Percentiles rank a stretch among this genome's conserved stretches.
These are phyloP conservation scores for Penicillium coprophilum DNA, from an alignment of 495 filamentous ascomycete species.

Conservation along the genomic window DNA sequence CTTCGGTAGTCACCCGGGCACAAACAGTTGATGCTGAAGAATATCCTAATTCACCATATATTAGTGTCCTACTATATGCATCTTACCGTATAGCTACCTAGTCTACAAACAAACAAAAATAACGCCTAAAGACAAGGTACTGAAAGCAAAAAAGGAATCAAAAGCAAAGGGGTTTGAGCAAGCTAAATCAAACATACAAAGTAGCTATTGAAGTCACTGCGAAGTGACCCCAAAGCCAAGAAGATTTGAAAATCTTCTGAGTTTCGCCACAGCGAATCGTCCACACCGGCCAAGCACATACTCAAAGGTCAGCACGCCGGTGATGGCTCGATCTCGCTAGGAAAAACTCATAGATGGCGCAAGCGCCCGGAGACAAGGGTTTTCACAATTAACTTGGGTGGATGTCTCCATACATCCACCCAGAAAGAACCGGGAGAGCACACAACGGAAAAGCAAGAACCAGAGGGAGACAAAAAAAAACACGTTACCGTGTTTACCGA, in stretches of 20 bases:
- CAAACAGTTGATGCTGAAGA: not conserved
- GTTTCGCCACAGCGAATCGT: not conserved
- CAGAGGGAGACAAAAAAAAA: not conserved
- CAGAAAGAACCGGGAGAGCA: not conserved
- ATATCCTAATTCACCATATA: not conserved
- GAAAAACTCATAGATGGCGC: not conserved
- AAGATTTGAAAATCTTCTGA: not conserved
- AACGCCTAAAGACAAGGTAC: not conserved
- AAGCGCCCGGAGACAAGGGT: not conserved
- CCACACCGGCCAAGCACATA: constrained; percentile 1
- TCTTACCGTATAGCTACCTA: constrained; percentile 1
- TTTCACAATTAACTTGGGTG: not conserved
- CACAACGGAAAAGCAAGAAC: not conserved
- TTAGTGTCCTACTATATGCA: not conserved
- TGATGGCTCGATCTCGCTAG: not conserved
- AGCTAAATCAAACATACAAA: not conserved
- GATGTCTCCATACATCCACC: constrained; percentile 4
- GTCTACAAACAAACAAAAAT: not conserved
- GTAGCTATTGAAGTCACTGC: not conserved
- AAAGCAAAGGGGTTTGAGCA: not conserved
- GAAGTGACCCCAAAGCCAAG: not conserved
- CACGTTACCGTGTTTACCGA: not conserved
- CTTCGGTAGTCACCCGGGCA: not conserved
- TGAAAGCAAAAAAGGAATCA: not conserved
- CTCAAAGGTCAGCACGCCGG: not conserved